Percentiles rank a stretch among this genome's conserved stretches.
phyloP scores from a whole-genome alignment of 192 early-diverging fungal genomes.

The Umbelopsis sp. region DNA sequence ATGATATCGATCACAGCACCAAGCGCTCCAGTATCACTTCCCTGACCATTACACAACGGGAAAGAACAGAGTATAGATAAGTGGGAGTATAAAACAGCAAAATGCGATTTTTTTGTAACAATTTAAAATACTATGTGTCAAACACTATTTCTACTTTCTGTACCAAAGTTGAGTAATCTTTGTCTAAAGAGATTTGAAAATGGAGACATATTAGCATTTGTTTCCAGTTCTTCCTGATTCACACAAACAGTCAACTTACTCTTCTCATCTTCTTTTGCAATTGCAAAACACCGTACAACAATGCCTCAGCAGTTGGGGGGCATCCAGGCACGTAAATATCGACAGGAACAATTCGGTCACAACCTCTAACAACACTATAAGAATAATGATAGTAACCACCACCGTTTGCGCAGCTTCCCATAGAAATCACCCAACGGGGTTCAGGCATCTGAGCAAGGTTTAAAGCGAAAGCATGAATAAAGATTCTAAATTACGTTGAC shows the following conservation, averaged over 20 bases:
- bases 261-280: conserved; percentile 98
- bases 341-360: conserved; percentile 93
- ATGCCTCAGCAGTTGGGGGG: conserved; percentile 96
- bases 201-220: background rate
- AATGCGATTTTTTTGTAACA: conserved; percentile 22
- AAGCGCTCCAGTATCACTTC: too few species aligned
- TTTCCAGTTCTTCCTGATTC: background rate
- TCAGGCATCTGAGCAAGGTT: conserved; percentile 78
- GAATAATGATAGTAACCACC: conserved; percentile 99
- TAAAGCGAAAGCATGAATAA: background rate
- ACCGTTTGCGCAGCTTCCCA: conserved; percentile 96
- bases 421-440: conserved; percentile 99
- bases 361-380: conserved; percentile 94
- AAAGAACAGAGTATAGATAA: too few species aligned
- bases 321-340: conserved; percentile 98
- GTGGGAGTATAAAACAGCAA: conserved; percentile 5
- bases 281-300: conserved; percentile 95
- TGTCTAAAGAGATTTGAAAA: conserved; percentile 24
- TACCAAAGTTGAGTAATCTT: conserved; percentile 78
- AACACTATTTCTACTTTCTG: conserved; percentile 59
- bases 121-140: conserved; percentile 28
- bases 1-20: too few species aligned
- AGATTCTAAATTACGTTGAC: too few species aligned
- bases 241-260: conserved; percentile 16
- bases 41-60: too few species aligned